Conservation (phyloP, 2,329 filamentous ascomycete species). For the Samsoniella hepiali region DNA sequence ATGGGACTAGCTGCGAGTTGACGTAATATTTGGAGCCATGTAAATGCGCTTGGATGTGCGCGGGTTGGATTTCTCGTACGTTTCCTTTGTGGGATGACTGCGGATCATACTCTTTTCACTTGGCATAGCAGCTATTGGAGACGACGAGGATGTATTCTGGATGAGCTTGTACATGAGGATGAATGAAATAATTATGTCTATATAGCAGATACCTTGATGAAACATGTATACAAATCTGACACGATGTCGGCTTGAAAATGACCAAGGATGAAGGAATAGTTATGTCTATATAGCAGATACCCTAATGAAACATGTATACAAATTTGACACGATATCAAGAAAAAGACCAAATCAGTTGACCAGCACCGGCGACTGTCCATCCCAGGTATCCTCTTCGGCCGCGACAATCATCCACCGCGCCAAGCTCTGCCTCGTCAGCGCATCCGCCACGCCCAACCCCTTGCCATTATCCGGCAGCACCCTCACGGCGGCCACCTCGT, state of each 20-base stretch:
- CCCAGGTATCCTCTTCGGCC: constrained; percentile 39
- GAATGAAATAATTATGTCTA: neutral
- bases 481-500: constrained; percentile 29
- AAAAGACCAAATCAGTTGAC: constrained; percentile 32
- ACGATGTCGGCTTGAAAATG: too few species aligned
- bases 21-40: neutral
- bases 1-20: constrained; percentile 31
- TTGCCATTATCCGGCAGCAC: constrained; percentile 41
- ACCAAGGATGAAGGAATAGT: neutral
- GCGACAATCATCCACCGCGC: constrained; percentile 45
- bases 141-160: neutral
- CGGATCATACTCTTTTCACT: too few species aligned
- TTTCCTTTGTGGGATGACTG: too few species aligned
- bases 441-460: constrained; percentile 39
- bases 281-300: neutral
- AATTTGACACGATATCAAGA: neutral
- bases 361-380: constrained; percentile 44
- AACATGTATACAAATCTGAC: neutral
- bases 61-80: too few species aligned
- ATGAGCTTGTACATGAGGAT: neutral
- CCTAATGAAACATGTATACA: constrained; percentile 2
- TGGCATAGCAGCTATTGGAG: neutral
- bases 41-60: neutral
- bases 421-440: constrained; percentile 37
- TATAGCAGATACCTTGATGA: neutral